Evolutionary conservation across 371 early-diverging fungal genomes (phyloP).

Genomic region (Mortierella sp.): DNA sequence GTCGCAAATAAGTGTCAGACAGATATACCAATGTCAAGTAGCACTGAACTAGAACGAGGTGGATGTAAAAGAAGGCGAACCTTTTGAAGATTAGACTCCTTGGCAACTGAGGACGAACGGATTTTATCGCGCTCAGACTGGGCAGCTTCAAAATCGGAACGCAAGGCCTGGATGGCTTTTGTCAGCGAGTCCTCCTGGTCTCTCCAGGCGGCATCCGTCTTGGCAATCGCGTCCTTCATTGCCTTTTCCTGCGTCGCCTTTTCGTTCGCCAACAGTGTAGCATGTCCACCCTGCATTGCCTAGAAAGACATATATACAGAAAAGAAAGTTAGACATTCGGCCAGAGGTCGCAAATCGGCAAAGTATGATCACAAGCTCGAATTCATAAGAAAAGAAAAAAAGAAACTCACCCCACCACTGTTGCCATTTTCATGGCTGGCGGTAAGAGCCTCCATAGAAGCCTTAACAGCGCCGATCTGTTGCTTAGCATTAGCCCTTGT

Average conservation of each 20-base stretch:
- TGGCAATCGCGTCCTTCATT: conserved; percentile 18
- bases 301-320: neutral
- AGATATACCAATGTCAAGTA: neutral
- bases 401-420: conserved; percentile 17
- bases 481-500: conserved; percentile 24
- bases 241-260: conserved; percentile 15
- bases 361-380: neutral
- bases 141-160: neutral
- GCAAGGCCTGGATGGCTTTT: conserved; percentile 15
- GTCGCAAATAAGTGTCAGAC: neutral
- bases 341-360: neutral
- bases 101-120: neutral
- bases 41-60: neutral
- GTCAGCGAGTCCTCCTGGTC: conserved; percentile 9
- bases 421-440: neutral
- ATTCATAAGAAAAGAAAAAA: neutral
- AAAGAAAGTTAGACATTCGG: neutral
- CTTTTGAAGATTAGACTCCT: conserved; percentile 19
- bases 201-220: conserved; percentile 28
- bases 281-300: conserved; percentile 26
- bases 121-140: conserved; percentile 23
- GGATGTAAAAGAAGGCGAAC: neutral
- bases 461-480: conserved; percentile 20
- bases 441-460: conserved; percentile 17
- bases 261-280: conserved; percentile 12